A percentile compares a stretch with the other conserved stretches of the same genome.
Conservation (phyloP, 2,329 filamentous ascomycete genomes). For the Fusarium bulbicola region DNA sequence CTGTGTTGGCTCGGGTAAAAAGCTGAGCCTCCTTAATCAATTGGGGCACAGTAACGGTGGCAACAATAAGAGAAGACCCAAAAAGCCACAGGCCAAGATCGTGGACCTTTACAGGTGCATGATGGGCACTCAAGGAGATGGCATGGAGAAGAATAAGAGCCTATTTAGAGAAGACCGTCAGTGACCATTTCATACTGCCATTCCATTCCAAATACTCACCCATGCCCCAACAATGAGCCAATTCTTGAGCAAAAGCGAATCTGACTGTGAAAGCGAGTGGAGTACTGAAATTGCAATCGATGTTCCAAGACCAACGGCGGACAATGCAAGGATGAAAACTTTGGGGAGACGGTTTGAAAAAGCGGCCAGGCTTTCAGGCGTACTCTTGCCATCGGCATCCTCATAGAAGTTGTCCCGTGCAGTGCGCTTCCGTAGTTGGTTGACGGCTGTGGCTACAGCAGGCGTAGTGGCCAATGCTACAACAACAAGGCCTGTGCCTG, state of each 20-base stretch:
- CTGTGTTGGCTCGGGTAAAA: constrained; percentile 47
- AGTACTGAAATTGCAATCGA: constrained; percentile 67
- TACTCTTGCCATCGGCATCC: constrained; percentile 75
- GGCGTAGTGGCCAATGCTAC: constrained; percentile 51
- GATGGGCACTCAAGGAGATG: constrained; percentile 57
- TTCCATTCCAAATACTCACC: constrained; percentile 59
- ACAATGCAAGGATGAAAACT: constrained; percentile 61
- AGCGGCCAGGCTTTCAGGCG: constrained; percentile 66
- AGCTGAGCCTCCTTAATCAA: constrained; percentile 49
- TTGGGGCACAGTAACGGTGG: constrained; percentile 56
- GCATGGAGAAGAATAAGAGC: constrained; percentile 62
- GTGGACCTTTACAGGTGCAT: constrained; percentile 62
- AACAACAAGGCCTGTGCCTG: constrained; percentile 48
- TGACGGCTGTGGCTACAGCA: constrained; percentile 46
- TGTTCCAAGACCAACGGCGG: constrained; percentile 60
- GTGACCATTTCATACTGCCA: not conserved
- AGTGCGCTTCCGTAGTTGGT: constrained; percentile 48
- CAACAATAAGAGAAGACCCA: constrained; percentile 57
- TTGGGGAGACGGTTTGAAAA: constrained; percentile 72
- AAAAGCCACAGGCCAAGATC: constrained; percentile 62
- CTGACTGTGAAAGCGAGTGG: constrained; percentile 51
- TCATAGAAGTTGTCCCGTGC: constrained; percentile 64
- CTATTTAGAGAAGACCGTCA: constrained; percentile 47
- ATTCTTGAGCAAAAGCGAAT: constrained; percentile 59
- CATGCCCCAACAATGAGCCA: constrained; percentile 70